phyloP scores from a whole-genome alignment of 371 early-diverging fungal genomes.

The Entomophthora muscae region DNA sequence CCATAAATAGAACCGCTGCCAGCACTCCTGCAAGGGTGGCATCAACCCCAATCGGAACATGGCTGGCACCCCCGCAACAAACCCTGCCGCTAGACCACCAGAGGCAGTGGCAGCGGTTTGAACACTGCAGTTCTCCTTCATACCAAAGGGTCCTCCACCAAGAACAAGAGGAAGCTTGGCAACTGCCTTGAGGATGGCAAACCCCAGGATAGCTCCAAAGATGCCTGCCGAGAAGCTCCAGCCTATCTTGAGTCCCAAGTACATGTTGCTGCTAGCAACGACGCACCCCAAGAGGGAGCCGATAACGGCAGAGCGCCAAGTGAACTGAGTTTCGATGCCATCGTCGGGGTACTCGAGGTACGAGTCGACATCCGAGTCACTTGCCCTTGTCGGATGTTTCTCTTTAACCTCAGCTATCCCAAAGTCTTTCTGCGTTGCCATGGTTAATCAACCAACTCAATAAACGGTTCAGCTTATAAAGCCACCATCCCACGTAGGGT shows the following conservation, averaged over 20 bases:
- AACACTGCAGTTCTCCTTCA: conserved; percentile 50
- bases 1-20: conserved; percentile 27
- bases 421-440: no score
- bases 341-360: no score
- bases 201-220: conserved; percentile 45
- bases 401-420: no score
- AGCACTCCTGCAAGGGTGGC: conserved; percentile 22
- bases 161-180: conserved; percentile 14
- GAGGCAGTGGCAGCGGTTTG: conserved; percentile 57
- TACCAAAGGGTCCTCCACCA: conserved; percentile 37
- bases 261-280: conserved; percentile 26
- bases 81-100: conserved; percentile 48
- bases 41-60: conserved; percentile 44
- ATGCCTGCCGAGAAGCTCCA: conserved; percentile 29
- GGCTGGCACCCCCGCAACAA: conserved; percentile 53
- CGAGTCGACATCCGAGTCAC: no score
- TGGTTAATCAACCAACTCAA: no score
- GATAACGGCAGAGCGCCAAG: conserved; percentile 20
- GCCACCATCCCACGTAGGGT: no score
- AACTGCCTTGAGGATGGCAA: conserved; percentile 47
- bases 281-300: conserved; percentile 25
- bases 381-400: no score
- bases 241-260: conserved; percentile 26
- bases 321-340: background rate
- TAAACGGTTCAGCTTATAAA: no score